Percentiles rank a stretch among this genome's conserved stretches.
phyloP scores from a whole-genome alignment of 306 rosid species.

The Fragaria iinumae region DNA sequence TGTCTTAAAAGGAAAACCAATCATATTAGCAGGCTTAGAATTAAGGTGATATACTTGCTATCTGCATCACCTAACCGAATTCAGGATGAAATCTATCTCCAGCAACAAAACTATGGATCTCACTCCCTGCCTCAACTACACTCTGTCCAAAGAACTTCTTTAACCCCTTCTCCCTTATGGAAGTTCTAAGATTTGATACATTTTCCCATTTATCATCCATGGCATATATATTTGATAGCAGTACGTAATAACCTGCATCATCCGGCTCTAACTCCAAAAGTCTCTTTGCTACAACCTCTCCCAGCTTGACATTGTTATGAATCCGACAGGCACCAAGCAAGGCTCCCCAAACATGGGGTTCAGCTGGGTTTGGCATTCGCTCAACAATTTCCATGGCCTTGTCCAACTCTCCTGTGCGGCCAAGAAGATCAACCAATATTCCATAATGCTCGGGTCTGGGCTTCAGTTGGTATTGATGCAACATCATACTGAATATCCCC shows the following conservation, averaged over 20 bases:
- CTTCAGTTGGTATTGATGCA: constrained; percentile 41
- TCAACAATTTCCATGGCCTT: constrained; percentile 54
- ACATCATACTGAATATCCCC: constrained; percentile 54
- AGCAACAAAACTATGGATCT: constrained; percentile 51
- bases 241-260: constrained; percentile 60
- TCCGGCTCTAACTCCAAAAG: constrained; percentile 56
- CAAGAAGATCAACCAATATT: constrained; percentile 84
- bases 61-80: constrained; percentile 11
- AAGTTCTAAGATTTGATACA: constrained; percentile 50
- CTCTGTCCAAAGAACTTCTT: constrained; percentile 61
- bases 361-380: constrained; percentile 49
- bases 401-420: constrained; percentile 70
- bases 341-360: constrained; percentile 77
- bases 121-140: constrained; percentile 45
- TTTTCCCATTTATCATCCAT: constrained; percentile 60
- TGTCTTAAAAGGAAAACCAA: not conserved
- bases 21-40: too few relatives aligned
- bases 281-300: constrained; percentile 64
- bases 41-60: too few relatives aligned
- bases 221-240: constrained; percentile 67
- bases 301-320: constrained; percentile 57
- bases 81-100: constrained; percentile 46
- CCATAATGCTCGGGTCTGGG: constrained; percentile 65
- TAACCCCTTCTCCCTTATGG: constrained; percentile 56
- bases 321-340: constrained; percentile 74